Conservation (phyloP, 768 basidiomycete genomes). For the Boletus coccyginus region DNA sequence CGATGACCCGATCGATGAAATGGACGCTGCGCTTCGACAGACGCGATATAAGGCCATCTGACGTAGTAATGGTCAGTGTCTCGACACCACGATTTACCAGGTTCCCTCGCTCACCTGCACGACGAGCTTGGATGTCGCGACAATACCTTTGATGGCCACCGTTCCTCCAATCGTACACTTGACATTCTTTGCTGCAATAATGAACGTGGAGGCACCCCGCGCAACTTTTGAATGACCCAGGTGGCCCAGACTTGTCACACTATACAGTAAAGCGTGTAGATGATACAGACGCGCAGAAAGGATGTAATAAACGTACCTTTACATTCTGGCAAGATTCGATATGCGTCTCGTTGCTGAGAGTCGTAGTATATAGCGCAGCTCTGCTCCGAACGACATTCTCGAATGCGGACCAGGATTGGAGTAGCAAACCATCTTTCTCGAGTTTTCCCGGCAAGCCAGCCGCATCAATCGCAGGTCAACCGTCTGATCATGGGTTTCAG, state of each 20-base stretch:
- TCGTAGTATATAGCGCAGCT: slow-evolving; percentile 7
- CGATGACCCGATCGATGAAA: slow-evolving; percentile 26
- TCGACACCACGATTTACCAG: background rate
- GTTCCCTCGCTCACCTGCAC: slow-evolving; percentile 16
- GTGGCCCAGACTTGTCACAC: slow-evolving; percentile 26
- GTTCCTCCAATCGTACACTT: slow-evolving; percentile 29
- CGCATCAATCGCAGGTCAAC: slow-evolving; percentile 13
- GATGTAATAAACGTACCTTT: slow-evolving; percentile 13
- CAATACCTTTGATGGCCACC: slow-evolving; percentile 27
- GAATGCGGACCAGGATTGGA: slow-evolving; percentile 21
- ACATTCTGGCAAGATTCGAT: slow-evolving; percentile 25
- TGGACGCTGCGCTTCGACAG: slow-evolving; percentile 21
- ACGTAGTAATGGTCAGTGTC: background rate
- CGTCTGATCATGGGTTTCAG: slow-evolving; percentile 17
- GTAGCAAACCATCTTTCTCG: slow-evolving; percentile 14
- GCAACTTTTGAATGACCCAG: slow-evolving; percentile 26
- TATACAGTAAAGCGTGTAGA: background rate
- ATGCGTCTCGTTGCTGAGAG: slow-evolving; percentile 9
- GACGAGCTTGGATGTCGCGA: slow-evolving; percentile 26
- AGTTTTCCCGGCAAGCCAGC: slow-evolving; percentile 11
- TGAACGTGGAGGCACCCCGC: slow-evolving; percentile 29
- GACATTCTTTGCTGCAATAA: slow-evolving; percentile 32
- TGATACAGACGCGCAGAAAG: background rate
- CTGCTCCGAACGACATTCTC: slow-evolving; percentile 18
- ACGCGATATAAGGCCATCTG: slow-evolving; percentile 22